These are phyloP conservation scores for Phaffomyces thermotolerans DNA, from an alignment of 805 yeast genomes.

Conservation along the genomic window DNA sequence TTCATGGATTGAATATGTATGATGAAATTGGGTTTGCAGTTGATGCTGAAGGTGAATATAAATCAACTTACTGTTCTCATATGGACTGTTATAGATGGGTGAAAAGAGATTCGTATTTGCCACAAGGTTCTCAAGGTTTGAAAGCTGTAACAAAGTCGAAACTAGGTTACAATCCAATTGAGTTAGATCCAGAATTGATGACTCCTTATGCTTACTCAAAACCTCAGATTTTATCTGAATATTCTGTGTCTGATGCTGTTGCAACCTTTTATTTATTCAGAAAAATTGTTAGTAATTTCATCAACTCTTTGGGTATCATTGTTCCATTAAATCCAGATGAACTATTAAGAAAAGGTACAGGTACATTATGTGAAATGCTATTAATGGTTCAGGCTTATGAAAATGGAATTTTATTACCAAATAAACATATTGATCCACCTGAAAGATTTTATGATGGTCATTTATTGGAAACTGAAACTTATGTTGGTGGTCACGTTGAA, in stretches of 20 bases:
- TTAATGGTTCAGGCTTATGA: constrained; percentile 93
- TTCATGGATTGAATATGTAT: constrained; percentile 81
- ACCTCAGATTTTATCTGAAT: constrained; percentile 89
- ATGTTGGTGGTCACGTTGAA: constrained; percentile 98
- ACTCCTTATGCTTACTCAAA: constrained; percentile 93
- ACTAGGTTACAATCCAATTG: constrained; percentile 93
- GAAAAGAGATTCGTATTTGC: constrained; percentile 91
- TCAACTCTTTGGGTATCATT: constrained; percentile 91
- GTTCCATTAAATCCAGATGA: constrained; percentile 97
- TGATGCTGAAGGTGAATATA: constrained; percentile 87
- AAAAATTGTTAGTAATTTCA: constrained; percentile 96
- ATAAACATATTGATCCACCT: constrained; percentile 89
- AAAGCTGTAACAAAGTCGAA: constrained; percentile 96
- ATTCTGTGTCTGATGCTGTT: constrained; percentile 98
- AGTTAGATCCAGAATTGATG: constrained; percentile 96
- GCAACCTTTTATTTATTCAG: constrained; percentile 94
- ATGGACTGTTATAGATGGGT: constrained; percentile 99
- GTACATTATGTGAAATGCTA: constrained; percentile 96
- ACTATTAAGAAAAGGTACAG: constrained; percentile 93
- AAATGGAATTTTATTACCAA: constrained; percentile 72
- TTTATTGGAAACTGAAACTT: constrained; percentile 87
- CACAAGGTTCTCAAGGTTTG: constrained; percentile 97
- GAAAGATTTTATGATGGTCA: constrained; percentile 95
- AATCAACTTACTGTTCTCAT: constrained; percentile 86
- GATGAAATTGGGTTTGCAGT: constrained; percentile 91